Base-by-base conservation (phyloP, 2,329 filamentous ascomycete species). In the Cercospora sp. region DNA sequence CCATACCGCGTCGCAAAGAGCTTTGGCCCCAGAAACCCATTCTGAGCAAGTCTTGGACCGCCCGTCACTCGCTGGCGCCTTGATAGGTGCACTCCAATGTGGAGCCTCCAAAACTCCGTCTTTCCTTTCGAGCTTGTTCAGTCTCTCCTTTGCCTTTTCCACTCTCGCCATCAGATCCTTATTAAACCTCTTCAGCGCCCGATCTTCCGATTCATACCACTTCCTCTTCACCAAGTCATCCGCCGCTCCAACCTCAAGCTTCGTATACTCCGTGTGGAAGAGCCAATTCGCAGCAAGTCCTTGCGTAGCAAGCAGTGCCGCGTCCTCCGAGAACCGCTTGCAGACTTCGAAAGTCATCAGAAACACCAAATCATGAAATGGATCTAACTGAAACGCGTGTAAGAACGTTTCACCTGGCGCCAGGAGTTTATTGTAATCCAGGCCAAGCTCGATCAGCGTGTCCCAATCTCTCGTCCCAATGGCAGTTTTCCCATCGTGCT, bases 121-220 rank as follows among this genome's bases (percentile, higher is more conserved):
- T 18, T 31, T 31, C 23, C 18, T 60, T 20, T 60, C 6, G 12
- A 45, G 16, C 39, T 39, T 65, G 1, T 36, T 30, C 16, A 59
- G 18, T 23, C 23, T 55, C n/a, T 60, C 26, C 42, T 45, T 59
- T 20, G 55, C 51, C 20, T 58, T 65, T 20, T 65, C 26, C 23
- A 20, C 39, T 18, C 63, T 31, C 12, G 33, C 55, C 33, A 65
- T 39, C n/a, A 59, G 23, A 31, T 65, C 63, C 16, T 65, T 59
- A 16, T 65, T 42, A 9, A 65, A 65, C 12, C 63, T 26, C 36
- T 48, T 59, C 9, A 65, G 31, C n/a, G 63, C 63, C 23, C 20
- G 33, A 45, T 65, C 63, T 20, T 65, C 28, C 5, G 63, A 65
- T 26, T 65, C 63, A 31, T 65, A 65, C 63, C 63, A 65, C 51